These are phyloP conservation scores for Penicillium sp. DNA, from an alignment of 2,329 filamentous ascomycete genomes.

Conservation along the genomic window DNA sequence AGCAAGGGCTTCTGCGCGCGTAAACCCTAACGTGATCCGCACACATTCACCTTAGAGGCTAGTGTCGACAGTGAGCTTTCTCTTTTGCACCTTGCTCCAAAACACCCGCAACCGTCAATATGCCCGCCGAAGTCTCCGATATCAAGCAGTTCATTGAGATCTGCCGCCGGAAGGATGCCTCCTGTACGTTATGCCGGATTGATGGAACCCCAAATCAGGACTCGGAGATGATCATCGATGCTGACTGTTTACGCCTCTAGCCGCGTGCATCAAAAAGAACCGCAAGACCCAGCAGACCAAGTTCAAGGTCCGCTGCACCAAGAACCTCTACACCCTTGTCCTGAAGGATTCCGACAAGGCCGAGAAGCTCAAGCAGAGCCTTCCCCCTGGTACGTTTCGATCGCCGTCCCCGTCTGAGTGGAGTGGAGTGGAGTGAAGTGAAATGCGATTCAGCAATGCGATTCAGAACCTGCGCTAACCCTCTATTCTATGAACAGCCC, in stretches of 20 bases:
- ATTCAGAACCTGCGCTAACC: slow-evolving; percentile 20
- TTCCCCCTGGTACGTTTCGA: slow-evolving; percentile 80
- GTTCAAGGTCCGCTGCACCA: slow-evolving; percentile 99
- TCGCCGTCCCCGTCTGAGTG: background rate
- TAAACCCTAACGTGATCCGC: slow-evolving; percentile 29
- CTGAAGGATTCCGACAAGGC: slow-evolving; percentile 99
- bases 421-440: background rate
- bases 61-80: slow-evolving; percentile 19
- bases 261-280: slow-evolving; percentile 95
- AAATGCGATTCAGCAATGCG: too few species aligned
- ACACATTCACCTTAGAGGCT: slow-evolving; percentile 18
- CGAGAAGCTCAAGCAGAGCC: slow-evolving; percentile 99
- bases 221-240: slow-evolving; percentile 7
- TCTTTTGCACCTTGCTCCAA: slow-evolving; percentile 21
- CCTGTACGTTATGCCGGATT: slow-evolving; percentile 67
- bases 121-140: slow-evolving; percentile 97
- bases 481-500: slow-evolving; percentile 30
- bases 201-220: slow-evolving; percentile 7
- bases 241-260: slow-evolving; percentile 45
- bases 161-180: slow-evolving; percentile 98
- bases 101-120: slow-evolving; percentile 55
- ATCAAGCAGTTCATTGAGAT: slow-evolving; percentile 99
- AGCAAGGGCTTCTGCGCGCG: slow-evolving; percentile 17
- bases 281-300: slow-evolving; percentile 88
- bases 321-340: slow-evolving; percentile 95